These are phyloP conservation scores for Colletotrichum nymphaeae DNA, from an alignment of 2,329 filamentous ascomycete species.

Conservation along the genomic window DNA sequence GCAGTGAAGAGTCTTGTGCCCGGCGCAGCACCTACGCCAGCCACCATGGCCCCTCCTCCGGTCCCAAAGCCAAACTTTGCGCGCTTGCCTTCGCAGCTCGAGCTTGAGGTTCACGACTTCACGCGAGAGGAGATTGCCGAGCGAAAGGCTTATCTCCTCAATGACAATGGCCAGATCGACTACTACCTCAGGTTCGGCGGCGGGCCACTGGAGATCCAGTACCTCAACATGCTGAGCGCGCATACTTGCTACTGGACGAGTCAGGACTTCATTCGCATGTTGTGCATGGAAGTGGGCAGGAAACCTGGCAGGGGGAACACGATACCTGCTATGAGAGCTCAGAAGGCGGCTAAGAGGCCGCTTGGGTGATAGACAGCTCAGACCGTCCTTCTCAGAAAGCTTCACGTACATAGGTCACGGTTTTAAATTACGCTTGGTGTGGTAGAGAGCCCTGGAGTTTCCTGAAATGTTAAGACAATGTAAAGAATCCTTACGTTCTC, in stretches of 20 bases:
- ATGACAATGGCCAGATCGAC: slow-evolving; percentile 97
- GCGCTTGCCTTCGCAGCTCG: slow-evolving; percentile 75
- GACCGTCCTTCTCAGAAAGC: neutral
- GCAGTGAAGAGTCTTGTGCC: slow-evolving; percentile 73
- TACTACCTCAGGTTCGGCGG: slow-evolving; percentile 87
- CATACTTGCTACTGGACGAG: slow-evolving; percentile 95
- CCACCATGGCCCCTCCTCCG: slow-evolving; percentile 37
- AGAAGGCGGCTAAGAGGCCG: slow-evolving; percentile 58
- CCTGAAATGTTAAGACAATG: neutral
- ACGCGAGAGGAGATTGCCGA: slow-evolving; percentile 92
- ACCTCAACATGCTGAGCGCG: slow-evolving; percentile 95
- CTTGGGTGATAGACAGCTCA: neutral
- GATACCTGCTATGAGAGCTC: slow-evolving; percentile 68
- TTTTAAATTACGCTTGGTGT: neutral
- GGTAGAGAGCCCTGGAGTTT: neutral
- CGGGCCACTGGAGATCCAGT: slow-evolving; percentile 92
- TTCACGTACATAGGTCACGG: neutral
- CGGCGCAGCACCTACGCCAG: slow-evolving; percentile 49
- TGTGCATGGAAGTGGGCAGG: slow-evolving; percentile 89
- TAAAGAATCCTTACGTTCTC: too few relatives aligned
- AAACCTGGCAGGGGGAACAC: slow-evolving; percentile 72
- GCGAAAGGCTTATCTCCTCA: slow-evolving; percentile 86
- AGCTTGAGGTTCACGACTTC: slow-evolving; percentile 96
- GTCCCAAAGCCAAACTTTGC: slow-evolving; percentile 50
- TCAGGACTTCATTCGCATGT: slow-evolving; percentile 87